These are phyloP conservation scores for Ensete glaucum DNA, from an alignment of 176 grass and related monocot genomes.

Conservation along the genomic window DNA sequence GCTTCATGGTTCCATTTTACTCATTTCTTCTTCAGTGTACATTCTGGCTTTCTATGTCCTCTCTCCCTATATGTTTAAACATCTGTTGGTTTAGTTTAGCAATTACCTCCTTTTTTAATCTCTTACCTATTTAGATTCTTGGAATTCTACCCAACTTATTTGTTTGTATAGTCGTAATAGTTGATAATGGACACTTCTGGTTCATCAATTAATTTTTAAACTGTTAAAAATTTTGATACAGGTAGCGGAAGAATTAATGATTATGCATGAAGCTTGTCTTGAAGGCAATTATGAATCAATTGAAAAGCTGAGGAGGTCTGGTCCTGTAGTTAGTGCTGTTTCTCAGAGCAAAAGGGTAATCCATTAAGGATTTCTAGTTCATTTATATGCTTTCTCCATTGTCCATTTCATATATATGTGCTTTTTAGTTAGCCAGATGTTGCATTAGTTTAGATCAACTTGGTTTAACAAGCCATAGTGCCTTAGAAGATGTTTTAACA, in stretches of 20 bases:
- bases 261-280: conserved; percentile 72
- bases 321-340: conserved; percentile 42
- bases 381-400: not conserved
- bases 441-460: not conserved
- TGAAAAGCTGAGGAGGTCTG: conserved; percentile 47
- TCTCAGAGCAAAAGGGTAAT: conserved; percentile 53
- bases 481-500: too few species aligned
- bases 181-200: not conserved
- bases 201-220: not conserved
- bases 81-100: too few species aligned
- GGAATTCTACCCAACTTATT: not conserved
- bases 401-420: not conserved
- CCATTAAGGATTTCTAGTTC: not conserved
- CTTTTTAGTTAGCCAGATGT: not conserved
- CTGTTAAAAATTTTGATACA: conserved; percentile 13
- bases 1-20: too few species aligned
- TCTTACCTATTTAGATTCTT: too few species aligned
- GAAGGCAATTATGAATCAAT: conserved; percentile 51
- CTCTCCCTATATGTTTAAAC: too few species aligned
- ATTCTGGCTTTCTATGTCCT: too few species aligned
- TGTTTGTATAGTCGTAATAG: too few species aligned
- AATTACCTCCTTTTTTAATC: too few species aligned
- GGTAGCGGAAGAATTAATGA: conserved; percentile 71
- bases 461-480: not conserved
- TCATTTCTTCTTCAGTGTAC: too few species aligned